Evolutionary conservation across 768 basidiomycete species (phyloP).

Genomic region (Trametopsis cervina): DNA sequence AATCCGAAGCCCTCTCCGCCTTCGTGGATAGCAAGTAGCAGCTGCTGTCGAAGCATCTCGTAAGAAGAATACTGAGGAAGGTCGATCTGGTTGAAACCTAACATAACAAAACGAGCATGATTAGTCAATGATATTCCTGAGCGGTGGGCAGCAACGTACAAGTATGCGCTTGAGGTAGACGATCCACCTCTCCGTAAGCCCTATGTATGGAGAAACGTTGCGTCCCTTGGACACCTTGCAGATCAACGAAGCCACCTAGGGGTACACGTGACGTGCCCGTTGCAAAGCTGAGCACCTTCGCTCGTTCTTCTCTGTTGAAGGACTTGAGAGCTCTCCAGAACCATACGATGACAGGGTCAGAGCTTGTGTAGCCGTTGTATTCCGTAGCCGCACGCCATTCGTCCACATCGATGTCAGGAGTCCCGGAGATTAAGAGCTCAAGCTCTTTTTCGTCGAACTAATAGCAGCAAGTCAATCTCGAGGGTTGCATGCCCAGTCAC

Average conservation of each 20-base stretch:
- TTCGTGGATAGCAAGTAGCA: conserved; percentile 90
- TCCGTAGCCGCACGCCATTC: conserved; percentile 94
- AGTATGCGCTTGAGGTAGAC: conserved; percentile 86
- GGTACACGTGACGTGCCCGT: conserved; percentile 92
- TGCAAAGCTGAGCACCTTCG: conserved; percentile 95
- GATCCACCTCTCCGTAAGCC: conserved; percentile 80
- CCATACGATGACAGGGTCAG: conserved; percentile 96
- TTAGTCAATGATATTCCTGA: background rate
- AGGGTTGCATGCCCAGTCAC: conserved; percentile 19
- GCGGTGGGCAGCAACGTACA: too few relatives aligned
- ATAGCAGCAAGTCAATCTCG: background rate
- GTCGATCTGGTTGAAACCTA: conserved; percentile 93
- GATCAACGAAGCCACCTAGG: conserved; percentile 86
- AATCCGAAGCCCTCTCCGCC: conserved; percentile 96
- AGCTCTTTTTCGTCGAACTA: conserved; percentile 95
- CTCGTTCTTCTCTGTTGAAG: conserved; percentile 93
- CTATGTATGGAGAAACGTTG: conserved; percentile 95
- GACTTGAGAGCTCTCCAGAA: conserved; percentile 99
- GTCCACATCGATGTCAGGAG: conserved; percentile 98
- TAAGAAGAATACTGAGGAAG: conserved; percentile 93
- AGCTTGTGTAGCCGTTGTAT: conserved; percentile 80
- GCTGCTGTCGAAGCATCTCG: conserved; percentile 88
- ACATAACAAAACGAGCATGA: too few relatives aligned
- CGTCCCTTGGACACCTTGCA: conserved; percentile 92
- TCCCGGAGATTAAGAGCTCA: conserved; percentile 90